Evolutionary conservation across 2,329 filamentous ascomycete genomes (phyloP), one percentile per base, ranked within the genome.

Genomic region (Cadophora sp.): DNA sequence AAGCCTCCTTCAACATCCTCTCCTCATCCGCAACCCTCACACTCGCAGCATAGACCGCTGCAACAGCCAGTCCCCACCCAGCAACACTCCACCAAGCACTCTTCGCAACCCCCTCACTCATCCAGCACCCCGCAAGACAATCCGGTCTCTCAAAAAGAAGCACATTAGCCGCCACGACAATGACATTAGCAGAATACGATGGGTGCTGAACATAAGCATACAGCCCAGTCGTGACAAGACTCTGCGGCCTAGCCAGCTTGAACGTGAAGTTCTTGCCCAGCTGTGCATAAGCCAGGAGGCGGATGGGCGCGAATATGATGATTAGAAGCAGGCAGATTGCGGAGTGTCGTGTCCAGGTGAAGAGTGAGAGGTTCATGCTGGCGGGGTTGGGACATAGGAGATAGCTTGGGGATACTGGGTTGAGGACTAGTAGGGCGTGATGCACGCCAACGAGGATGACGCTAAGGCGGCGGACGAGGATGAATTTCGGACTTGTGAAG

Each of bases 191-290:
- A 0, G 81, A 83, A 81, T 98, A 98, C 69, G 91, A 91, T 12
- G 95, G 95, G 80, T 98, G 95, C 27, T 96, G 84, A 61, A 95
- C 82, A 61, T 86, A 80, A 4, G 83, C 82, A 79, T 97, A 98
- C 29, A 97, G 81, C 0, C 95, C 95, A 31, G 83, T 83, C 0
- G 91, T 97, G 1, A 97, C 91, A 24, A 98, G 85, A 58, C 84
- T 84, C 79, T 97, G 79, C 0, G 86, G 86, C 62, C 78, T 73
- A 0, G 81, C 76, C 1, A 88, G 80, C 1, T 80, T 78, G 71
- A 86, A 88, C 0, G 85, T 88, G 71, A 87, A 88, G 66, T 85
- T 81, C 11, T 75, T 78, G 1, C 85, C 86, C 0, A 88, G 79
- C 0, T 79, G 75, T 0, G 77, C 75, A 70, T 82, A 87, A 0